Evolutionary conservation across 805 yeast species (phyloP).

Genomic region (Komagataella phaffii): DNA sequence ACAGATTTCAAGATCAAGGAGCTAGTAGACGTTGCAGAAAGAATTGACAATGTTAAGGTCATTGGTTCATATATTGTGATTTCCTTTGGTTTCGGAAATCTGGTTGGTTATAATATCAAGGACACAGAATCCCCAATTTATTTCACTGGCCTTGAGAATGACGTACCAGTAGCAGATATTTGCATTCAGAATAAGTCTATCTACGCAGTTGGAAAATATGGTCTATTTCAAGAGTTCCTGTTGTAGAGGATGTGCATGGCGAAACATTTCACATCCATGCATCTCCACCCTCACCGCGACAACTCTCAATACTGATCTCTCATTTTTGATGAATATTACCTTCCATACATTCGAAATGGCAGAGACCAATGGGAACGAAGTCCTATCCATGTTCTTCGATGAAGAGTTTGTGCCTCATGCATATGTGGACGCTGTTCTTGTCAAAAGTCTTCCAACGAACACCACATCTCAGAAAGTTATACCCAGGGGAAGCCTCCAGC

Average conservation of each 20-base stretch:
- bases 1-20: neutral
- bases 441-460: neutral
- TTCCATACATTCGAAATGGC: neutral
- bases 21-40: neutral
- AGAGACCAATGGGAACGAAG: slow-evolving; percentile 13
- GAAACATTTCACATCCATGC: slow-evolving; percentile 8
- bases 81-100: neutral
- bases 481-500: neutral
- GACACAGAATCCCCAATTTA: neutral
- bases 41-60: neutral
- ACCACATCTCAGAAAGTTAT: neutral
- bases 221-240: neutral
- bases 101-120: neutral
- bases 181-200: neutral
- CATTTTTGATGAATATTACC: neutral
- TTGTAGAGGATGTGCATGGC: neutral
- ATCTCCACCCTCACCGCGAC: neutral
- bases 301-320: neutral
- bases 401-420: slow-evolving; percentile 50
- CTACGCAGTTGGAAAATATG: neutral
- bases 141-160: neutral
- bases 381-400: slow-evolving; percentile 57
- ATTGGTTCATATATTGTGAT: neutral
- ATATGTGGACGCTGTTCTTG: slow-evolving; percentile 43
- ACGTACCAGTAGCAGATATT: neutral